phyloP scores from a whole-genome alignment of 106 monocot species.

The Posidonia australis region DNA sequence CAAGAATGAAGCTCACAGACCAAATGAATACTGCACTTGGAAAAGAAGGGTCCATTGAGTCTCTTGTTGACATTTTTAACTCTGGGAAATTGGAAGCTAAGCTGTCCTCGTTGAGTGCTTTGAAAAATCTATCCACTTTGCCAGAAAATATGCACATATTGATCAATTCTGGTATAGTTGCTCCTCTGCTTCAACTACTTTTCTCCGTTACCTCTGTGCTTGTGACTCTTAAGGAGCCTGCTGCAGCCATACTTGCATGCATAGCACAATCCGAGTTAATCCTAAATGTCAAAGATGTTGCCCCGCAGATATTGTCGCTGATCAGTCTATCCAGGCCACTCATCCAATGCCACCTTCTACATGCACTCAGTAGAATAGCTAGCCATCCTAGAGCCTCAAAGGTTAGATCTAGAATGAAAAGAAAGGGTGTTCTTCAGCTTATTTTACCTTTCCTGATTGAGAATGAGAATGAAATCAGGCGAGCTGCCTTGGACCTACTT shows the following conservation, averaged over 20 bases:
- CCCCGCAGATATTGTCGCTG: constrained; percentile 64
- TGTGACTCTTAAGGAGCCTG: constrained; percentile 67
- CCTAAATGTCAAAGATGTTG: constrained; percentile 40
- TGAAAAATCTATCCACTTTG: constrained; percentile 50
- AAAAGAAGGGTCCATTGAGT: constrained; percentile 47
- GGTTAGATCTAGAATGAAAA: constrained; percentile 40
- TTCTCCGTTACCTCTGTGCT: constrained; percentile 87
- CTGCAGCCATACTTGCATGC: constrained; percentile 57
- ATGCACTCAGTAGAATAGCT: constrained; percentile 55
- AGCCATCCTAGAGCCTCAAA: constrained; percentile 35
- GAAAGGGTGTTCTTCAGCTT: constrained; percentile 50
- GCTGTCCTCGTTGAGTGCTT: constrained; percentile 46
- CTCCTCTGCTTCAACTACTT: constrained; percentile 57
- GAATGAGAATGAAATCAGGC: constrained; percentile 28
- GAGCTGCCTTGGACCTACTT: constrained; percentile 38
- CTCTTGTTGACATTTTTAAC: constrained; percentile 63
- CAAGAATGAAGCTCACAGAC: constrained; percentile 63
- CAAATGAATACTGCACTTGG: constrained; percentile 60
- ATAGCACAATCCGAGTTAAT: constrained; percentile 48
- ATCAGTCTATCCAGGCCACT: constrained; percentile 49
- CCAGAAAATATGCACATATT: constrained; percentile 35
- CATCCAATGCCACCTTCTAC: constrained; percentile 52
- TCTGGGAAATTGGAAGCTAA: constrained; percentile 76
- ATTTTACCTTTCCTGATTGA: constrained; percentile 49
- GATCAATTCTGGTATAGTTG: constrained; percentile 42